phyloP scores from a whole-genome alignment of 371 early-diverging fungal genomes.

The Funneliformis caledonium region DNA sequence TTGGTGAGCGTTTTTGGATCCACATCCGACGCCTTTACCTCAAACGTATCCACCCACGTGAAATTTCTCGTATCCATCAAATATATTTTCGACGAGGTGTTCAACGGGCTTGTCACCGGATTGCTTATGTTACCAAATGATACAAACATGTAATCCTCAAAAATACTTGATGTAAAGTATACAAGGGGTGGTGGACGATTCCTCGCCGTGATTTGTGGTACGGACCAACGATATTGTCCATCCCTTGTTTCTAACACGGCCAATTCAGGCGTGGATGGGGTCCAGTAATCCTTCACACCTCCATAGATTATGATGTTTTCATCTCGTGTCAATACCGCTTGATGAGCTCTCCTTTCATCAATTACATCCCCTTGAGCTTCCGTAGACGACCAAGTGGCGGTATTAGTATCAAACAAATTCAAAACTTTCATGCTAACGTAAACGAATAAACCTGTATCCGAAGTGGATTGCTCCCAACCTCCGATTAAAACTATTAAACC shows the following conservation, averaged over 20 bases:
- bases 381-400: background rate
- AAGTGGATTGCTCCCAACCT: background rate
- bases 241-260: background rate
- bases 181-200: background rate
- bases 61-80: background rate
- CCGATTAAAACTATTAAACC: slow-evolving; percentile 3
- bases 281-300: background rate
- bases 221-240: background rate
- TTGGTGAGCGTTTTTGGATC: background rate
- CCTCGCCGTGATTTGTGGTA: background rate
- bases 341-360: background rate
- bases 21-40: background rate
- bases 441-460: background rate
- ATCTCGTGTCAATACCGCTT: background rate
- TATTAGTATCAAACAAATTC: background rate
- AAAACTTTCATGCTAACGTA: background rate
- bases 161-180: background rate
- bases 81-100: background rate
- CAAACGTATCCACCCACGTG: slow-evolving; percentile 6
- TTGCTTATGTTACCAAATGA: background rate
- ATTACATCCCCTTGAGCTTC: background rate
- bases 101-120: background rate
- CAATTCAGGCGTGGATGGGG: background rate
- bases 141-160: background rate
- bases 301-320: slow-evolving; percentile 14